These are phyloP conservation scores for Penicillium olsonii DNA, from an alignment of 2,329 filamentous ascomycete genomes.

Conservation along the genomic window DNA sequence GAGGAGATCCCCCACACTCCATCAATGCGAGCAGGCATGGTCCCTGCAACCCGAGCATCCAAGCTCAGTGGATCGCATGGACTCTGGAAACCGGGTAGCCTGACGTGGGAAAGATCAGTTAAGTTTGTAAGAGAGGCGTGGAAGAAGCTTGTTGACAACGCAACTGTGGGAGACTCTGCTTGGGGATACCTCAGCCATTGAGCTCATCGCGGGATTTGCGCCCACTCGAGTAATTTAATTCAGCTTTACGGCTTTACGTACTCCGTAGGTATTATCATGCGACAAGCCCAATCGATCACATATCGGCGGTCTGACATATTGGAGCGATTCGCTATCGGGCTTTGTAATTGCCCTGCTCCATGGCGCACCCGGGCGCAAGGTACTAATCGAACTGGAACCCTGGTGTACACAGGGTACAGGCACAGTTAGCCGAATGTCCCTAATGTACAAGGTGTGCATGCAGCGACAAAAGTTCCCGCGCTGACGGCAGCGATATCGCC, in stretches of 20 bases:
- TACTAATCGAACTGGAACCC: not conserved
- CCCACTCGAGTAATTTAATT: not conserved
- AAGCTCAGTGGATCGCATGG: conserved; percentile 5
- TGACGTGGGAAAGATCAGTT: not conserved
- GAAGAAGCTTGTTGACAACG: conserved; percentile 14
- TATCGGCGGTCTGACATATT: not conserved
- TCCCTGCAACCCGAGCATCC: not conserved
- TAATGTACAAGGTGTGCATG: not conserved
- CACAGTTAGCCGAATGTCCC: not conserved
- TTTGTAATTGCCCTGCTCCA: not conserved
- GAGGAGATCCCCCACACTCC: conserved; percentile 4
- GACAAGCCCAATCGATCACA: not conserved
- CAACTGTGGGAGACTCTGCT: not conserved
- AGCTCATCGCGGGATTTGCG: not conserved
- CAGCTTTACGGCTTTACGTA: not conserved
- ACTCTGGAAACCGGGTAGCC: conserved; percentile 1
- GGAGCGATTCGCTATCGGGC: not conserved
- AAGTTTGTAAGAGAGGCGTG: not conserved
- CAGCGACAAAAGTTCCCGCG: conserved; percentile 10
- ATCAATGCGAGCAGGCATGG: conserved; percentile 5
- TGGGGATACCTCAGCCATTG: not conserved
- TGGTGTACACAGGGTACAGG: not conserved
- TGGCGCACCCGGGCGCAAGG: not conserved
- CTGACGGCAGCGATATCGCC: not conserved
- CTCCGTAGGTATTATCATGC: no score